Conservation (phyloP, 805 yeast species). For the Lipomyces starkeyi region DNA sequence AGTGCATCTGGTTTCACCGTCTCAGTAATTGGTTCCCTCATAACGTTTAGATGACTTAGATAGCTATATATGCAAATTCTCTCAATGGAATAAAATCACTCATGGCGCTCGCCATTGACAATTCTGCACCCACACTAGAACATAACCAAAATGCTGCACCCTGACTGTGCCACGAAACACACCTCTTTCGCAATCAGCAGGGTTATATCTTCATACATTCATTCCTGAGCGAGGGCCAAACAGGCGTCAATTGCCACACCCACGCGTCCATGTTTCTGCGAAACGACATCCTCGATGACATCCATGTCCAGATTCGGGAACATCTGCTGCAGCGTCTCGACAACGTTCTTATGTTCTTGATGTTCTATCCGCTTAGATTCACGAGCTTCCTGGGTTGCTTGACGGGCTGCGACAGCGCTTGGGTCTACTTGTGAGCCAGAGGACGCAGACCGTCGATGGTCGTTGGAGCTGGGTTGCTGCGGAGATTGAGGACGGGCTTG, state of each 20-base stretch:
- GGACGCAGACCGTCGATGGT: not conserved
- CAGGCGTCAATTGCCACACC: slow-evolving; percentile 78
- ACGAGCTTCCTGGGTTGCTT: slow-evolving; percentile 33
- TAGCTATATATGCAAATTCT: no score
- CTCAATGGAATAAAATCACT: no score
- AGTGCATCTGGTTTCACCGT: no score
- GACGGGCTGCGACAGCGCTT: slow-evolving; percentile 13
- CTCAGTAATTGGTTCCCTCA: no score
- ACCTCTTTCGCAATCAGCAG: not conserved
- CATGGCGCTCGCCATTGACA: no score
- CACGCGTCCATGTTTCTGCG: slow-evolving; percentile 66
- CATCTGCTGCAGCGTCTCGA: slow-evolving; percentile 63
- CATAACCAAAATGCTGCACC: not conserved
- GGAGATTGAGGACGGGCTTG: slow-evolving; percentile 2
- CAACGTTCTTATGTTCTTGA: slow-evolving; percentile 55
- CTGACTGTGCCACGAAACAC: not conserved
- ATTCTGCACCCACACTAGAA: not conserved
- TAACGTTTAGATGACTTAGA: no score
- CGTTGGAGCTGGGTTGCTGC: not conserved
- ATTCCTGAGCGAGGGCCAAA: slow-evolving; percentile 39
- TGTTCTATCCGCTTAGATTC: slow-evolving; percentile 49
- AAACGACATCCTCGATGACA: slow-evolving; percentile 71
- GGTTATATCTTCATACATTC: not conserved
- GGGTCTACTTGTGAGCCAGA: slow-evolving; percentile 2
- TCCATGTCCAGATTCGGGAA: slow-evolving; percentile 76